Base-by-base conservation (phyloP, 139 green algal genomes). In the Dunaliella primolecta region DNA sequence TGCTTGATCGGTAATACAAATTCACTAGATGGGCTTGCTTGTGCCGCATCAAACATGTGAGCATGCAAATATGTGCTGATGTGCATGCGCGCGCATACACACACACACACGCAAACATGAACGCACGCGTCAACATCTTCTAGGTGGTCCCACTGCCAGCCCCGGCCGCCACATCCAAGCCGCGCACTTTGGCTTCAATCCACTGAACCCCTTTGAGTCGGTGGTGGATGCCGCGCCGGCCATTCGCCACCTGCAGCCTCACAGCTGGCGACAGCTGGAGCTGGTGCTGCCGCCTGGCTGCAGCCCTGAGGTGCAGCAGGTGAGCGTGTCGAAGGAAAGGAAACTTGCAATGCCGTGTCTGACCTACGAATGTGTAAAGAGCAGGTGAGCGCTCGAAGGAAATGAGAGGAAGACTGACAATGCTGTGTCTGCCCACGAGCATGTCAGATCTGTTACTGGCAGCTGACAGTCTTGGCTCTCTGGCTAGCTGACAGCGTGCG, bases 131-230 rank as follows among this genome's bases (percentile, higher is more conserved):
- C 29, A 2, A 27, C 75, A 33, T n/a, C n/a, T n/a, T n/a, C n/a
- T n/a, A n/a, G n/a, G 15, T 29, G 11, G 77, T 37, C 2, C n/a
- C 37, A 30, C 78, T 24, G 2, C 82, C 21, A 81, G 86, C 29
- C 75, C 74, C 30, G 75, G 78, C 74, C 36, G 33, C 29, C 37
- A 82, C 75, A 24, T 83, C 1, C 77, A 86, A 33, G 34, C 75
- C 7, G 32, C 82, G 11, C 74, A 71, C 27, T 77, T 83, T 78
- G 75, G 83, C 30, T 64, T 30, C n/a, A 82, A 77, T 74, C 72
- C 75, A 0, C 0, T 36, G 80, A 90, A 88, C 75, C 87, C 87
- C 7, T 90, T 81, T 84, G 87, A 90, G 84, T 75, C 84, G 1
- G 55, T 86, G 11, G 46, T 84, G 23, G 87, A 90, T 3, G 87